Conservation (phyloP, 192 early-diverging fungal species). For the Chytriomyces sp. region DNA sequence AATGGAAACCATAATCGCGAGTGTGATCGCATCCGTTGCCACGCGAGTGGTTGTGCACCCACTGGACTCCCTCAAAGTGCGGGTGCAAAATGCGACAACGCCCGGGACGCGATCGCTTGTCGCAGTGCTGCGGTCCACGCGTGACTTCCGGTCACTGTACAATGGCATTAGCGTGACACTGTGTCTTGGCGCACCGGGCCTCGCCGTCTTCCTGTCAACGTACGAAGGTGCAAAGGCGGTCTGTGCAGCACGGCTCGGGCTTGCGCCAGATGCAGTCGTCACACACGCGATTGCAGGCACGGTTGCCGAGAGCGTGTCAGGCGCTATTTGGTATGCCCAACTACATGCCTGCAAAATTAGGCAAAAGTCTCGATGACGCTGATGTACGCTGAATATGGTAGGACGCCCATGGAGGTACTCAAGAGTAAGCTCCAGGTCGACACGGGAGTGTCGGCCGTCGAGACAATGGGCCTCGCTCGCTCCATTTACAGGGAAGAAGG, state of each 20-base stretch:
- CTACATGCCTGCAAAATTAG: neutral
- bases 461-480: slow-evolving; percentile 40
- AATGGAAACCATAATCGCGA: slow-evolving; percentile 7
- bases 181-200: slow-evolving; percentile 69
- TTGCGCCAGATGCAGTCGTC: slow-evolving; percentile 24
- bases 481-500: slow-evolving; percentile 62
- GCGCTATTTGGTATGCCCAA: slow-evolving; percentile 58
- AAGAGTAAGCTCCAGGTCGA: slow-evolving; percentile 73
- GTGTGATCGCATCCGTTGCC: slow-evolving; percentile 55
- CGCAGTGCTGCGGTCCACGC: slow-evolving; percentile 14
- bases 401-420: slow-evolving; percentile 85
- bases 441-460: neutral
- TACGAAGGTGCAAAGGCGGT: slow-evolving; percentile 67
- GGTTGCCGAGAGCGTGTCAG: slow-evolving; percentile 66
- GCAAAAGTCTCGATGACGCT: no score
- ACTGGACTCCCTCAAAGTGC: slow-evolving; percentile 77
- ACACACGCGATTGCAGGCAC: slow-evolving; percentile 64
- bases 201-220: slow-evolving; percentile 67
- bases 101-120: slow-evolving; percentile 6
- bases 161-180: slow-evolving; percentile 71
- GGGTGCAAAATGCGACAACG: slow-evolving; percentile 53
- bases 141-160: slow-evolving; percentile 52
- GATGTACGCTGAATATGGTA: no score
- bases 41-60: slow-evolving; percentile 71
- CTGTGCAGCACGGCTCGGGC: slow-evolving; percentile 27